Percentiles rank a stretch among this genome's conserved stretches.
Conservation (phyloP, 441 rosid species). For the Sinapis alba region DNA sequence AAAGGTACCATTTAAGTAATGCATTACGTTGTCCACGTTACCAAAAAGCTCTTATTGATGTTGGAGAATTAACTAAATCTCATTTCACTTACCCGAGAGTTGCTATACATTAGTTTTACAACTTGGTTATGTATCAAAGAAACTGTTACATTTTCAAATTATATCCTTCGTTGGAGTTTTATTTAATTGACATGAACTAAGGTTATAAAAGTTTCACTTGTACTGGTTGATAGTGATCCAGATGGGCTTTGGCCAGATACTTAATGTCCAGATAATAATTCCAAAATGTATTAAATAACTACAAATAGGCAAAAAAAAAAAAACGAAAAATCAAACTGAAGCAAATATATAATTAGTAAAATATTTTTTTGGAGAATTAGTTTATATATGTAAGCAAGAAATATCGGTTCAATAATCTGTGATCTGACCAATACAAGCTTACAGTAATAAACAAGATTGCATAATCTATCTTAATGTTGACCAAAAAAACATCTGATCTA, state of each 20-base stretch:
- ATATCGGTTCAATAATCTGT: background rate
- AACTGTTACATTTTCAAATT: background rate
- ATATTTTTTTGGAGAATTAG: background rate
- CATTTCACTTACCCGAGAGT: background rate
- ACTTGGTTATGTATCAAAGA: background rate
- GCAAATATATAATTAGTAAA: background rate
- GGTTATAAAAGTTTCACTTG: background rate
- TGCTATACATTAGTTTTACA: background rate
- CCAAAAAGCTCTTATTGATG: background rate
- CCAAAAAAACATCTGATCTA: background rate
- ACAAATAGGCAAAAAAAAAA: background rate
- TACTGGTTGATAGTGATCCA: background rate
- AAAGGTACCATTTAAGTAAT: too few species aligned
- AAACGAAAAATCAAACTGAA: background rate
- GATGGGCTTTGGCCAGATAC: background rate
- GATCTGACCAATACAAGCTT: background rate
- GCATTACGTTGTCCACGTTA: background rate
- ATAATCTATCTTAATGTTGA: background rate
- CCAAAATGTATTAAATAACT: background rate
- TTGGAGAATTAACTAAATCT: background rate
- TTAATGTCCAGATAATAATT: background rate
- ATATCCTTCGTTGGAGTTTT: background rate
- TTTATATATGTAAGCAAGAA: background rate
- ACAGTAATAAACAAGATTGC: background rate
- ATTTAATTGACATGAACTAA: background rate